Evolutionary conservation across 257 asterid species (phyloP).

Genomic region (Solanum appendiculatum): DNA sequence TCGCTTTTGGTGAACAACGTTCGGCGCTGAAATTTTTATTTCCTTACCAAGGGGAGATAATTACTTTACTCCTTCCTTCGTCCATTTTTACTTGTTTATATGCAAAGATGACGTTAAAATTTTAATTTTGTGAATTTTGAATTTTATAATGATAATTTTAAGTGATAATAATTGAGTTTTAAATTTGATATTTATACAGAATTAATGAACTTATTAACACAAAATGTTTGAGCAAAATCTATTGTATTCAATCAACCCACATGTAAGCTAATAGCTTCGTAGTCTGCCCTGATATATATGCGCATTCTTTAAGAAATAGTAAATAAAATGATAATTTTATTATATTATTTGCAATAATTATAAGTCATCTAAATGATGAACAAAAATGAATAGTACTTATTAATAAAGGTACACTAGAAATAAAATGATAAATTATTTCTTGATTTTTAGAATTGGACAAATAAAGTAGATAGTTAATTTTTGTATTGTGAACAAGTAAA

Average conservation of each 20-base stretch:
- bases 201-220: no score
- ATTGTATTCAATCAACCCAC: neutral
- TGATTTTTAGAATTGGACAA: neutral
- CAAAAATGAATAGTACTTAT: neutral
- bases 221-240: no score
- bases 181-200: no score
- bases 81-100: neutral
- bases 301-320: no score
- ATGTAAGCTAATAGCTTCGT: no score
- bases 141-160: no score
- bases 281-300: neutral
- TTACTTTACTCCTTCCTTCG: neutral
- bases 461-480: neutral
- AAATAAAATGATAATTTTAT: neutral
- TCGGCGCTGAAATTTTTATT: neutral
- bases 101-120: no score
- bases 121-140: no score
- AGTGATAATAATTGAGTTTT: accelerated
- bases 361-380: neutral
- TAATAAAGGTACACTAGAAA: no score
- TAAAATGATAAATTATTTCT: neutral
- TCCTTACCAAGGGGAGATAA: neutral
- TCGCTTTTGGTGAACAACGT: conserved; percentile 23
- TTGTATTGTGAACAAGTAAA: no score
- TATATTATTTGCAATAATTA: neutral